A percentile compares a stretch with the other conserved stretches of the same genome.
Evolutionary conservation across 768 basidiomycete genomes (phyloP).

Genomic region (Gymnopilus junonius): DNA sequence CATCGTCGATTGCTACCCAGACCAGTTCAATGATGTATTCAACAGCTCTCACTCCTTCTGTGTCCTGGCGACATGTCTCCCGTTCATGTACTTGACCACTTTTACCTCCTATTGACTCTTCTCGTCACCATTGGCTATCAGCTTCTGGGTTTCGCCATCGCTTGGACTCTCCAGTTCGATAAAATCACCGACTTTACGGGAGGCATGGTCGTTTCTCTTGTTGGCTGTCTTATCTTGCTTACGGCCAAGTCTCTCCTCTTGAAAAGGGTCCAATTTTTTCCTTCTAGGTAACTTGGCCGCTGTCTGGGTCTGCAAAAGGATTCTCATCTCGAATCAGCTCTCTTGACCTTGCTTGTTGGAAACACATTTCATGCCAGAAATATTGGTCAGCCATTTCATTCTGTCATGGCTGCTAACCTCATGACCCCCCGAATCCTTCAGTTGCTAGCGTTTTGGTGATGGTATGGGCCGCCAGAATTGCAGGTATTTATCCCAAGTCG

Average conservation of each 20-base stretch:
- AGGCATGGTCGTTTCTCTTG: constrained; percentile 33
- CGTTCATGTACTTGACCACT: constrained; percentile 51
- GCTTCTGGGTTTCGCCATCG: constrained; percentile 63
- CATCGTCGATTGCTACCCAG: background rate
- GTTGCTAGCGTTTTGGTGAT: constrained; percentile 63
- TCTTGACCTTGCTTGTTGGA: constrained; percentile 65
- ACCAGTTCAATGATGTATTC: constrained; percentile 1
- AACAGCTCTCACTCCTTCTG: background rate
- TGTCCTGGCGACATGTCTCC: constrained; percentile 32
- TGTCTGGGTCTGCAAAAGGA: background rate
- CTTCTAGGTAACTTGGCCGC: constrained; percentile 44
- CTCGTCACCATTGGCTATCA: constrained; percentile 64
- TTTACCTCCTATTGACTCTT: constrained; percentile 53
- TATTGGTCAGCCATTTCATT: constrained; percentile 34
- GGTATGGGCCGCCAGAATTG: constrained; percentile 67
- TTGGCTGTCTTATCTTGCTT: background rate
- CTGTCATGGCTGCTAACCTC: background rate
- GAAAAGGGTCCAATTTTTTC: constrained; percentile 67
- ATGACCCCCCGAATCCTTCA: constrained; percentile 11
- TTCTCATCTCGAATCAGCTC: constrained; percentile 39
- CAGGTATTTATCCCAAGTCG: constrained; percentile 37
- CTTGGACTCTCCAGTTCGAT: constrained; percentile 73
- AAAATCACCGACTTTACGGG: constrained; percentile 77
- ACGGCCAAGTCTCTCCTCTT: background rate
- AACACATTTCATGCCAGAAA: constrained; percentile 64